Base-by-base conservation (phyloP, 306 rosid species). In the Oxytropis ochrocephala region DNA sequence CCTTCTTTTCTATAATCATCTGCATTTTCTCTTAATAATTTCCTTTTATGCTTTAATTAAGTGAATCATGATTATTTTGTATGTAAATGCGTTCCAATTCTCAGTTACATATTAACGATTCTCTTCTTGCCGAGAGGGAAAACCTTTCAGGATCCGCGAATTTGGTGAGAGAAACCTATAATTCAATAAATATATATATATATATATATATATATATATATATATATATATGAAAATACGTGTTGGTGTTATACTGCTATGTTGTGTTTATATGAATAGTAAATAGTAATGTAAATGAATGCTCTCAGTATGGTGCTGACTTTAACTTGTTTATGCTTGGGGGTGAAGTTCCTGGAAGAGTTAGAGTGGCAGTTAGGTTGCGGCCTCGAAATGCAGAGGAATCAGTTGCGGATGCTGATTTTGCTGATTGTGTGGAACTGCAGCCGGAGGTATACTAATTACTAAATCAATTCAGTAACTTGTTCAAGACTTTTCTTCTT, bases 381-480 rank as follows among this genome's bases (percentile, higher is more conserved):
- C 78, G 96, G 74, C 99, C 97, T 0, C 88, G 83, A 18, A 89
- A 84, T 81, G 76, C 86, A 1, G 97, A 95, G 85, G 99, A 95
- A 72, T 78, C 60, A 13, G 79, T 73, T 59, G 85, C 85, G 7
- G 97, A 95, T 78, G 89, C 99, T 75, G 99, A 95, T 84, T 95
- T 91, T 80, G 97, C 97, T 43, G 97, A 91, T 56, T 91, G 97
- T 74, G 97, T 95, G 53, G 99, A 95, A 74, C 71, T 95, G 44
- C 97, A 89, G 80, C 95, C 99, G 1, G 99, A 95, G 97, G 99
- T 95, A 80, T 85, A 55, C 2, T 61, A 5, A 29, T 12, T 84
- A 56, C 5, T 56, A 49, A n/a, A 63, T 44, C 30, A 63, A 10
- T 46, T 60, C 47, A 39, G 61, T 10, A 27, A 51, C 42, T 59